Evolutionary conservation across 2,329 filamentous ascomycete species (phyloP).

Genomic region (Xylariaceae sp.): DNA sequence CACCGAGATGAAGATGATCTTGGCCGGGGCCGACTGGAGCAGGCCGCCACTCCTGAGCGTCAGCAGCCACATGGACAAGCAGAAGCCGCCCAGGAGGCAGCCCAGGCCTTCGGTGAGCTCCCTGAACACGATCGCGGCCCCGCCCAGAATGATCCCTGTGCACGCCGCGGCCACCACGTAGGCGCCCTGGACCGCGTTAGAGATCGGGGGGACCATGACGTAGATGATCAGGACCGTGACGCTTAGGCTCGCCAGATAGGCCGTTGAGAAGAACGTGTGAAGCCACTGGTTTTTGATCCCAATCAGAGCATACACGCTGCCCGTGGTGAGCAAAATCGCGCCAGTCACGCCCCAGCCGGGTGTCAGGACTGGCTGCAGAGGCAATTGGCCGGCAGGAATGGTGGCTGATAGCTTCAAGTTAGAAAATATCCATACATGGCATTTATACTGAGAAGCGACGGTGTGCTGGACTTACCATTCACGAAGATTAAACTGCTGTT

Average conservation of each 20-base stretch:
- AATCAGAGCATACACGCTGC: constrained; percentile 63
- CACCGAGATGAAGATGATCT: constrained; percentile 66
- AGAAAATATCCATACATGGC: constrained; percentile 3
- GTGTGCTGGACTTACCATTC: constrained; percentile 15
- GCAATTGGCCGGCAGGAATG: constrained; percentile 49
- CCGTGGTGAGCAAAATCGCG: constrained; percentile 64
- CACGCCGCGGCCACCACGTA: constrained; percentile 74
- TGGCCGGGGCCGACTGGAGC: constrained; percentile 52
- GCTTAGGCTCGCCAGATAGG: constrained; percentile 63
- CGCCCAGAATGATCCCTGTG: constrained; percentile 68
- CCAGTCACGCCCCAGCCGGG: constrained; percentile 76
- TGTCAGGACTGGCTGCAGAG: constrained; percentile 66
- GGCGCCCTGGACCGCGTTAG: constrained; percentile 69
- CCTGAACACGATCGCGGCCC: constrained; percentile 66
- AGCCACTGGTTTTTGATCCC: constrained; percentile 78
- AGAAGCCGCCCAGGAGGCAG: constrained; percentile 81
- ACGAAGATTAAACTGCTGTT: constrained; percentile 12
- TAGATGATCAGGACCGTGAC: constrained; percentile 81
- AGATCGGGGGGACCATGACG: constrained; percentile 74
- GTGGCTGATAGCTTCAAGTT: constrained; percentile 32
- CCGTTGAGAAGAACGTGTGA: constrained; percentile 73
- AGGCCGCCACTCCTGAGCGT: constrained; percentile 70
- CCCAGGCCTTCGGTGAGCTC: constrained; percentile 77
- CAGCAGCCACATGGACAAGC: constrained; percentile 83
- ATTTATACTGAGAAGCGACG: not conserved